Evolutionary conservation across 768 basidiomycete genomes (phyloP), one percentile per base, ranked within the genome.

Genomic region (Chalciporus chontae): DNA sequence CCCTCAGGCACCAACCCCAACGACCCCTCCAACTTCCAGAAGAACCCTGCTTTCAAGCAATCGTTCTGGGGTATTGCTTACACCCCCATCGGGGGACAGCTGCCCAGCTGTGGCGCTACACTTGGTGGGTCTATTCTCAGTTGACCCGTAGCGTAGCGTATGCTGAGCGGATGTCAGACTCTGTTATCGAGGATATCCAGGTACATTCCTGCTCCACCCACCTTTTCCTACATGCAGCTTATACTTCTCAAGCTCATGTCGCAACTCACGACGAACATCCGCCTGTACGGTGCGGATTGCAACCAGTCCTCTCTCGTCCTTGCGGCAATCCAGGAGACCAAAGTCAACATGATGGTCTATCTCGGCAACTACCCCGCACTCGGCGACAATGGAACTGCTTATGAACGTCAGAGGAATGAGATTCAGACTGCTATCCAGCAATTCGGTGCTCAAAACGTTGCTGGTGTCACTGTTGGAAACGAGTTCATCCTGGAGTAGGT

Each of bases 381-480:
- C 31, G 79, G 76, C 4, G 88, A 92, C 68, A 78, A 81, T 34
- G 72, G 76, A 19, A 72, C 77, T 1, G 85, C 90, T 3, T 96
- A 94, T 64, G 44, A 66, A 0, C 80, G 87, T 34, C 95, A 99
- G 67, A 79, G 78, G 18, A 76, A 78, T 52, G 67, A 70, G n/a
- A 80, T 94, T 48, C 69, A 83, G 54, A 64, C 73, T 3, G 92
- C 86, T 8, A 70, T 97, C 47, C 64, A 85, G 63, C 83, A 79
- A 1, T 97, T 85, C 63, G 94, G 94, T 27, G 77, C 80, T 2
- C 78, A 78, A 51, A 67, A 93, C 59, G 79, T 97, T 45, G 72
- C 71, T 0, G 95, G 95, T 8, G 61, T 97, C 34, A 94, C 87
- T 11, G 94, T 96, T 29, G 94, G 95, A 29, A 95, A 96, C 63